These are phyloP conservation scores for Colletotrichum neosansevieriae DNA, from an alignment of 2,329 filamentous ascomycete genomes.

Conservation along the genomic window DNA sequence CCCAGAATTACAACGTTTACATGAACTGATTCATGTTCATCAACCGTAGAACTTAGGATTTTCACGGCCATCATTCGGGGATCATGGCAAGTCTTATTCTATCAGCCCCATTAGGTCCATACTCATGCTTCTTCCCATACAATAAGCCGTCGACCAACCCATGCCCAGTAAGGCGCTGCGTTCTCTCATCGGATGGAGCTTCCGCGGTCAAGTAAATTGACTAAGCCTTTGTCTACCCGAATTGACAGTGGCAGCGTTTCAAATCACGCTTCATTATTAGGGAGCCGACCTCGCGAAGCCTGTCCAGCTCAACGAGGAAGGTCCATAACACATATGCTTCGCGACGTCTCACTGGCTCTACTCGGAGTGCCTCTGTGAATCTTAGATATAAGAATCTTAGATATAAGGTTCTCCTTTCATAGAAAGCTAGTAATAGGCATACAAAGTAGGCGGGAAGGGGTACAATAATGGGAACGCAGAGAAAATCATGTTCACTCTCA, in stretches of 20 bases:
- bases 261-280: not conserved
- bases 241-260: not conserved
- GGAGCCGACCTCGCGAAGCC: not conserved
- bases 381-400: not conserved
- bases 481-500: not conserved
- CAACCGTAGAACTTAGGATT: not conserved
- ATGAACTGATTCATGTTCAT: not conserved
- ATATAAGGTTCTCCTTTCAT: not conserved
- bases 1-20: not conserved
- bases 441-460: not conserved
- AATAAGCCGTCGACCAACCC: not conserved
- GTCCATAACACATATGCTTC: not conserved
- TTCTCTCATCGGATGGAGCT: not conserved
- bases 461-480: not conserved
- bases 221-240: not conserved
- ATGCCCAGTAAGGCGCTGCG: not conserved
- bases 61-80: not conserved
- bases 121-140: not conserved
- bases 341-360: not conserved
- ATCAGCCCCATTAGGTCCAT: not conserved
- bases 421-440: not conserved
- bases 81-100: not conserved
- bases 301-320: not conserved
- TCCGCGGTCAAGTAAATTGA: not conserved
- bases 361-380: not conserved